phyloP scores from a whole-genome alignment of 2,329 filamentous ascomycete species.

The Cryphonectria japonica region DNA sequence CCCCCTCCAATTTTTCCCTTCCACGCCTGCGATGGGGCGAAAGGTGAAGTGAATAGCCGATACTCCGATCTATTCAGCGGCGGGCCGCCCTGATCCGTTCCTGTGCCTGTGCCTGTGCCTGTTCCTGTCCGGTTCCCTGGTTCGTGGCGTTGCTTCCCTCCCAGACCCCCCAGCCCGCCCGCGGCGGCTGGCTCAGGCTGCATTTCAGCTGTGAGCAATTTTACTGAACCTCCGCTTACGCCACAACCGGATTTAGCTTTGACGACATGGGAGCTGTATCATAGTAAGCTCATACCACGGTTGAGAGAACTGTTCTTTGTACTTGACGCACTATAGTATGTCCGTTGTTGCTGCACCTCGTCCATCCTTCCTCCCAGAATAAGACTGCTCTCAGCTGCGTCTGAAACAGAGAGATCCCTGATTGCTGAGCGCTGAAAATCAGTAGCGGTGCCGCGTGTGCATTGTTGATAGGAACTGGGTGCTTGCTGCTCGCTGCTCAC shows the following conservation, averaged over 20 bases:
- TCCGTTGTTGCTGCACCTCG: background rate
- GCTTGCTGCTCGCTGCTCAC: background rate
- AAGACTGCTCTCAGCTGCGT: background rate
- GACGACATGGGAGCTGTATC: background rate
- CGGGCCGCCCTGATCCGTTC: background rate
- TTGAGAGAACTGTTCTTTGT: background rate
- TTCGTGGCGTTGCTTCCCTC: background rate
- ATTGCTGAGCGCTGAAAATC: conserved; percentile 2
- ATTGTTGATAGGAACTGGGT: background rate
- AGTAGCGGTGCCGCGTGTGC: background rate
- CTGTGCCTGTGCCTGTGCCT: background rate
- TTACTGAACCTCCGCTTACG: background rate
- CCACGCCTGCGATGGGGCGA: background rate
- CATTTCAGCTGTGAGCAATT: background rate
- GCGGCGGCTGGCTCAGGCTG: background rate
- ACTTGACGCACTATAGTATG: background rate
- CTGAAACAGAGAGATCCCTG: background rate
- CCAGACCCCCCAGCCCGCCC: background rate
- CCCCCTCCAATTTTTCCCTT: background rate
- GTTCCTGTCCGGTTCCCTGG: background rate
- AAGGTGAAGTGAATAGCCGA: background rate
- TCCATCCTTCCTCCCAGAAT: background rate
- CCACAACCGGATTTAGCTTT: background rate
- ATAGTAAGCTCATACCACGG: background rate
- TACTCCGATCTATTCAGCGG: background rate